A percentile compares a stretch with the other conserved stretches of the same genome.
phyloP scores from a whole-genome alignment of 2,329 filamentous ascomycete species.

The Verticillium longisporum region DNA sequence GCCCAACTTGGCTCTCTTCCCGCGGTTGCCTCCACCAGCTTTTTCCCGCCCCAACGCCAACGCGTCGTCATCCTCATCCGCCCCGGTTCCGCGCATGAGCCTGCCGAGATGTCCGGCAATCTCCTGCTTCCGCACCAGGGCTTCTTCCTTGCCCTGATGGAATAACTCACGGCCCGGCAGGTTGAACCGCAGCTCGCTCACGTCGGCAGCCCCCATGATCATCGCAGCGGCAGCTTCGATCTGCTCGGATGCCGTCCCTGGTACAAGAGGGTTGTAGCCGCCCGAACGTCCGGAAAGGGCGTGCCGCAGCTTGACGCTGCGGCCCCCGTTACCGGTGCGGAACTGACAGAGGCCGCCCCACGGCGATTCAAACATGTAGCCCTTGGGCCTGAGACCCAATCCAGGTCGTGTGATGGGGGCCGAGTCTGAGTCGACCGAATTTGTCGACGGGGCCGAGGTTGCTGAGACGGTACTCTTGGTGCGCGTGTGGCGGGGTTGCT shows the following conservation, averaged over 20 bases:
- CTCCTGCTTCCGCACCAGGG: conserved; percentile 11
- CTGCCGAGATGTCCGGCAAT: not conserved
- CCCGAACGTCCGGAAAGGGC: conserved; percentile 36
- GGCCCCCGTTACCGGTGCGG: conserved; percentile 67
- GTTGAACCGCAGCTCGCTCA: conserved; percentile 89
- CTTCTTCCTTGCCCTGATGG: conserved; percentile 25
- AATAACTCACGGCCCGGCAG: conserved; percentile 57
- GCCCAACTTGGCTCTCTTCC: conserved; percentile 84
- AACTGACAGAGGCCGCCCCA: conserved; percentile 90
- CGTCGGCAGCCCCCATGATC: conserved; percentile 28
- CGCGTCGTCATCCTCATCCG: conserved; percentile 30
- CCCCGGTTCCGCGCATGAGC: conserved; percentile 15
- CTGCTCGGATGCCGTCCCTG: conserved; percentile 17
- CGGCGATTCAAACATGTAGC: conserved; percentile 74
- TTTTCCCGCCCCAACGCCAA: conserved; percentile 72
- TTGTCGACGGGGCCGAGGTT: conserved; percentile 1
- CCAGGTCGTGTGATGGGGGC: conserved; percentile 33
- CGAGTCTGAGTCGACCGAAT: conserved; percentile 26
- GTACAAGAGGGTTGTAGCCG: not conserved
- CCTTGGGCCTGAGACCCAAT: conserved; percentile 46
- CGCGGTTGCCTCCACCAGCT: conserved; percentile 79
- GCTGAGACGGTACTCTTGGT: conserved; percentile 18
- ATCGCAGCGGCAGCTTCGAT: conserved; percentile 18
- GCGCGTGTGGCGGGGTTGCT: conserved; percentile 15
- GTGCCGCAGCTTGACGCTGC: conserved; percentile 69